A percentile compares a stretch with the other conserved stretches of the same genome.
Conservation (phyloP, 306 rosid genomes). For the Heteromeles arbutifolia region DNA sequence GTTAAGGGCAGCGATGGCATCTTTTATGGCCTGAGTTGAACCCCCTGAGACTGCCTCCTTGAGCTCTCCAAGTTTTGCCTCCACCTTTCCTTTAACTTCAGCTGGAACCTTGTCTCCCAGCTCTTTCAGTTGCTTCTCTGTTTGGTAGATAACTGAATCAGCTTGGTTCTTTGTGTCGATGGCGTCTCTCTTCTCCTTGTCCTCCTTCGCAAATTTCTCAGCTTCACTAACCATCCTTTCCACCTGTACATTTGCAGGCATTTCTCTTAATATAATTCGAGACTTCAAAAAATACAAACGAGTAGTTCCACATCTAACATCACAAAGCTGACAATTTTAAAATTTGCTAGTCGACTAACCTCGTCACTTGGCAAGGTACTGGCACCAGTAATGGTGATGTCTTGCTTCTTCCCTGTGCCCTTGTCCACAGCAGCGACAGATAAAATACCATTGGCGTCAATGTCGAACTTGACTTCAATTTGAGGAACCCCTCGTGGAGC, state of each 20-base stretch:
- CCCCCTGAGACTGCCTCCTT: constrained; percentile 3
- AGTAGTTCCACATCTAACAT: not conserved
- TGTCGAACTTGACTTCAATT: constrained; percentile 93
- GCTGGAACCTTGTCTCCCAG: constrained; percentile 86
- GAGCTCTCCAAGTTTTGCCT: constrained; percentile 71
- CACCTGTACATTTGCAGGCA: constrained; percentile 41
- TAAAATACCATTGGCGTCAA: constrained; percentile 88
- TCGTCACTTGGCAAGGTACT: constrained; percentile 90
- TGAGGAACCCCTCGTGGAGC: constrained; percentile 98
- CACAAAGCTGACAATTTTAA: not conserved
- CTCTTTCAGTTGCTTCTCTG: constrained; percentile 85
- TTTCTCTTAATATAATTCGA: not conserved
- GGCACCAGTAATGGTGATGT: constrained; percentile 94
- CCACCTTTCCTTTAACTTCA: constrained; percentile 86
- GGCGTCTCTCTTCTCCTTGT: constrained; percentile 87
- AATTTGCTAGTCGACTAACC: constrained; percentile 35
- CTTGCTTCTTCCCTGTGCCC: constrained; percentile 94
- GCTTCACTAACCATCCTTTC: constrained; percentile 77
- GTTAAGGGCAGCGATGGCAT: constrained; percentile 1
- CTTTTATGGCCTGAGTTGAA: not conserved
- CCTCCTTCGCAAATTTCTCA: constrained; percentile 71
- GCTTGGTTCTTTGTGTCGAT: constrained; percentile 94
- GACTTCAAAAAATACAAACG: not conserved
- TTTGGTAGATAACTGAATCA: constrained; percentile 75
- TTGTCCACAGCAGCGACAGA: constrained; percentile 85